Base-by-base conservation (phyloP, 768 basidiomycete genomes). In the Floccularia luteovirens region DNA sequence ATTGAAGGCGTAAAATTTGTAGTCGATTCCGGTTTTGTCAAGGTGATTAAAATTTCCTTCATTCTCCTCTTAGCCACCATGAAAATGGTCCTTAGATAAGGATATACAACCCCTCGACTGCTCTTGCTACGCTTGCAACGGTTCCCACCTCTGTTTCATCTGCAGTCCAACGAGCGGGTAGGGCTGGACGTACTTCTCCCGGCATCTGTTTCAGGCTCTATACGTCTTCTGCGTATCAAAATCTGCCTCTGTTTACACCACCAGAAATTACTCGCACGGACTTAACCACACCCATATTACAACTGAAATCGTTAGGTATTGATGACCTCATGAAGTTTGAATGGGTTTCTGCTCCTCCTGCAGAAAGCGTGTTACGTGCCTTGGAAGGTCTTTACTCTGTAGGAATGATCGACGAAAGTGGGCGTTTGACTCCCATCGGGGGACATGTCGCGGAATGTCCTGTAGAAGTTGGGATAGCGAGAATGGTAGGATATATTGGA, bases 311-410 rank as follows among this genome's bases (percentile, higher is more conserved):
- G 0, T 71, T 99, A 22, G 96, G 96, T 6, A 86, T 99, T 32
- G 86, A 98, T 49, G 90, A 99, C 59, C 59, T 98, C 11, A 84
- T 96, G 75, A 88, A 87, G 54, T 94, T 98, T 55, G 92, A 98
- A 54, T 99, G 92, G 86, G 77, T 98, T 23, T 82, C 84, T 22
- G 67, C 81, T 0, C 96, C 96, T 24, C 89, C 91, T 2, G 80
- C 84, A 8, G 87, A 90, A 56, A 84, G 81, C 50, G 74, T 97
- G 24, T 62, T 92, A 31, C 70, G 91, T 27, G 91, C 91, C 13
- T 60, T 98, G 31, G 94, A 97, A 55, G 81, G 82, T 24, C 65
- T 98, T 22, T 76, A 77, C 31, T 74, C 78, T 17, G 70, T 90
- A 17, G 87, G 86, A 8, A 91, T 96, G 75, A 66, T 97, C 5